Base-by-base conservation (phyloP, 306 rosid species). In the Fragaria ananassa region DNA sequence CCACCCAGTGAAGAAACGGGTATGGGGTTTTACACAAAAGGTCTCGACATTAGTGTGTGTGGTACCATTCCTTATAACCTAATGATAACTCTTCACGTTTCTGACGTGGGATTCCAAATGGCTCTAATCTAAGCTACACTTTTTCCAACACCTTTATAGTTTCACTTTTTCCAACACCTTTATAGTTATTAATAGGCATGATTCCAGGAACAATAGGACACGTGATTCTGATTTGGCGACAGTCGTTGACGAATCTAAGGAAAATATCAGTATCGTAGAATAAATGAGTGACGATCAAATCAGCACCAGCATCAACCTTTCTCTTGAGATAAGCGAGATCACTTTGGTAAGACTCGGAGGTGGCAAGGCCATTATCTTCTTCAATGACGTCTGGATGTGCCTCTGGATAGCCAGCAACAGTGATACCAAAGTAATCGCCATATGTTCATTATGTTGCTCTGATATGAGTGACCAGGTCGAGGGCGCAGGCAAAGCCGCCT, bases 351-450 rank as follows among this genome's bases (percentile, higher is more conserved):
- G 87, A 83, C 83, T 95, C 97, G 0, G 56, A 64, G 11, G 97
- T 25, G 73, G 99, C 96, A 79, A 95, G 18, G 9, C 99, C 99
- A 74, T 95, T 70, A 42, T 35, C 39, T 35, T 35, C 39, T 35
- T 76, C 97, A 54, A 95, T 95, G 66, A 74, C 86, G 71, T 95
- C 97, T 0, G 99, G 99, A 86, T 95, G 99, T 41, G 93, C 89
- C 93, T 95, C 99, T 86, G 99, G 99, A 88, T 95, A 95, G 77
- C 99, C 99, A 78, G 99, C 99, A 8, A 95, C 85, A 1, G 99
- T 89, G 64, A 95, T 88, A 78, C 99, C 99, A 70, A 95, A 95
- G 89, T 95, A 95, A 80, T 95, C 97, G 19, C 93, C 97, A 71
- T 90, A 87, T 49, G n/a, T n/a, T n/a, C n/a, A n/a, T n/a, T n/a